These are phyloP conservation scores for Solanum raphanifolium DNA, from an alignment of 257 asterid species.

Conservation along the genomic window DNA sequence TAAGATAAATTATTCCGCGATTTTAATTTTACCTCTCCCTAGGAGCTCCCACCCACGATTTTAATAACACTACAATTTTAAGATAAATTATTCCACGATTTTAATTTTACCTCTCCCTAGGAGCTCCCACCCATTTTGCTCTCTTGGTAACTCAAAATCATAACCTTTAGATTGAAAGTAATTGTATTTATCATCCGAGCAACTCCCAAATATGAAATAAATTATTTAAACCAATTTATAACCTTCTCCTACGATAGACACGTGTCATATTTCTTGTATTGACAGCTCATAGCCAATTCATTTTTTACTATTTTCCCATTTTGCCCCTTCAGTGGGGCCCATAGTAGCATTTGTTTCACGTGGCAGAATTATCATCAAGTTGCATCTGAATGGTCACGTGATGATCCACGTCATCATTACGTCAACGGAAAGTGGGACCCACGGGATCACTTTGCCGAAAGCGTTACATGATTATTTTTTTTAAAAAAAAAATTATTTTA, in stretches of 20 bases:
- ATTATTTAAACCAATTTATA: too few species aligned
- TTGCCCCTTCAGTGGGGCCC: not conserved
- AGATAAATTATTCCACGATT: not conserved
- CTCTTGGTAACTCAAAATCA: not conserved
- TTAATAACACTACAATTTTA: not conserved
- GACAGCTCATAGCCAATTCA: slow-evolving; percentile 26
- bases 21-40: not conserved
- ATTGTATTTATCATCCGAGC: not conserved
- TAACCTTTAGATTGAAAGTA: not conserved
- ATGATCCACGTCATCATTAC: not conserved
- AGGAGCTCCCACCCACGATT: too few species aligned
- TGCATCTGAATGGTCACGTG: slow-evolving; percentile 2
- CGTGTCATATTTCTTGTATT: not conserved
- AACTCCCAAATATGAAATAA: too few species aligned
- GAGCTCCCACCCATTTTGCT: not conserved
- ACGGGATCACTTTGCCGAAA: not conserved
- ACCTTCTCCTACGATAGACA: not conserved
- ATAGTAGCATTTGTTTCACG: not conserved
- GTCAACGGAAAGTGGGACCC: not conserved
- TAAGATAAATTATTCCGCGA: not conserved
- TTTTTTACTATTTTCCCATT: not conserved
- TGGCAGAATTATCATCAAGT: slow-evolving; percentile 8
- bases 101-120: not conserved
- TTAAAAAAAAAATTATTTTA: not conserved
- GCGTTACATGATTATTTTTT: not conserved